phyloP scores from a whole-genome alignment of 345 rosid species.

The Passiflora organensis region DNA sequence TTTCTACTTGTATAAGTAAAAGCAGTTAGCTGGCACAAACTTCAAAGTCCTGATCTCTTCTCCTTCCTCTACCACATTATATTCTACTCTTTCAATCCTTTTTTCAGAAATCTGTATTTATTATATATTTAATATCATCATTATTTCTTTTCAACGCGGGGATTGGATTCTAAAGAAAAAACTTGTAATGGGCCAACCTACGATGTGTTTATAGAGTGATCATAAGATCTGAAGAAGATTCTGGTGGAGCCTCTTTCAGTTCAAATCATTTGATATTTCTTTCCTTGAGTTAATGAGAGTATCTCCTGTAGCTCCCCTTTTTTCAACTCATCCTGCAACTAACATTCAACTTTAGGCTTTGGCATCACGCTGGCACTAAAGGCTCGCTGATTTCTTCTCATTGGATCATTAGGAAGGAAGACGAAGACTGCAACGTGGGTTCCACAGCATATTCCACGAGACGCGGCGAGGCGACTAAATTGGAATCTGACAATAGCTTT shows the following conservation, averaged over 20 bases:
- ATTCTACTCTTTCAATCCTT: too few relatives aligned
- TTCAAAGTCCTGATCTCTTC: too few relatives aligned
- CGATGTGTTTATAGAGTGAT: too few relatives aligned
- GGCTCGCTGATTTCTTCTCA: background rate
- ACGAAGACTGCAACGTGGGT: constrained; percentile 7
- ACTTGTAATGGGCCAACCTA: too few relatives aligned
- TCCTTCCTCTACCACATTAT: too few relatives aligned
- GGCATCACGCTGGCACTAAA: background rate
- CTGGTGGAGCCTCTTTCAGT: background rate
- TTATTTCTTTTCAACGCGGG: too few relatives aligned
- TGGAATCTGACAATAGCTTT: background rate
- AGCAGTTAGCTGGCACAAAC: too few relatives aligned
- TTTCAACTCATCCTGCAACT: background rate
- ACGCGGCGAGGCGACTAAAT: constrained; percentile 39
- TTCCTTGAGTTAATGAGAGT: background rate
- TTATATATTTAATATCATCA: too few relatives aligned
- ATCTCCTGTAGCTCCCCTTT: background rate
- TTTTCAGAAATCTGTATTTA: too few relatives aligned
- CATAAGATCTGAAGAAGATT: background rate
- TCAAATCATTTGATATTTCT: background rate
- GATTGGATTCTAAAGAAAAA: too few relatives aligned
- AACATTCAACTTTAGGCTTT: background rate
- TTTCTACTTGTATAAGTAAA: too few relatives aligned
- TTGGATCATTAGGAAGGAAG: background rate
- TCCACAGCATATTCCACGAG: constrained; percentile 28